A percentile compares a stretch with the other conserved stretches of the same genome.
Conservation (phyloP, 441 rosid species). For the Euphorbia schlechtendalii region DNA sequence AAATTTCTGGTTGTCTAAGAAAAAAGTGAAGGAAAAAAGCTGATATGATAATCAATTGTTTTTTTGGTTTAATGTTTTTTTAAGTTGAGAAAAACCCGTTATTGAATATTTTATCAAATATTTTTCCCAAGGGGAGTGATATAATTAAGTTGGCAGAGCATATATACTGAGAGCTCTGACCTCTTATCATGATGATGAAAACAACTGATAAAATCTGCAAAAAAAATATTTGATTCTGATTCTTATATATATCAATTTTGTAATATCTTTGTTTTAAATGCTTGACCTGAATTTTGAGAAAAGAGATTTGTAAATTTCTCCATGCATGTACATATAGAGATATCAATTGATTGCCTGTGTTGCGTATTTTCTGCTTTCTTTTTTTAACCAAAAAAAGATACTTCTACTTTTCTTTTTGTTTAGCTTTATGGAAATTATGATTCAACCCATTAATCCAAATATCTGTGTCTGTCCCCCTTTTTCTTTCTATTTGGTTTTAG, state of each 20-base stretch:
- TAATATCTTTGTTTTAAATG: slow-evolving; percentile 27
- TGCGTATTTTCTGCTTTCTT: slow-evolving; percentile 16
- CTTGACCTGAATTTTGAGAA: slow-evolving; percentile 27
- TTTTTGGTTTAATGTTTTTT: too few species aligned
- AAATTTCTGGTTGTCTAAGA: slow-evolving; percentile 20
- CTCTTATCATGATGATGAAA: slow-evolving; percentile 30
- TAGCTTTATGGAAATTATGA: slow-evolving; percentile 23
- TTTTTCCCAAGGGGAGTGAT: slow-evolving; percentile 17
- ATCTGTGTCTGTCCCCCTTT: slow-evolving; percentile 4
- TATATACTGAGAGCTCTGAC: slow-evolving; percentile 30
- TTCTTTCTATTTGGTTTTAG: neutral
- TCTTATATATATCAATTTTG: slow-evolving; percentile 15
- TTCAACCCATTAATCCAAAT: too few species aligned
- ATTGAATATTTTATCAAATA: slow-evolving; percentile 9
- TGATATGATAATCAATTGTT: too few species aligned
- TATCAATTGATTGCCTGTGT: slow-evolving; percentile 18
- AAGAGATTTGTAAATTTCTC: slow-evolving; percentile 5
- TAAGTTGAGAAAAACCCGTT: slow-evolving; percentile 30
- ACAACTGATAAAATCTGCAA: slow-evolving; percentile 27
- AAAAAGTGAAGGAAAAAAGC: slow-evolving; percentile 20
- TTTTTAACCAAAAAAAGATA: slow-evolving; percentile 33
- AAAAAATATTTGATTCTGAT: slow-evolving; percentile 27
- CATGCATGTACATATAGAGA: slow-evolving; percentile 26
- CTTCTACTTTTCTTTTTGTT: slow-evolving; percentile 20
- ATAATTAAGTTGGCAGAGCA: slow-evolving; percentile 33